Conservation (phyloP, 441 rosid species). For the Adansonia madagascariensis region DNA sequence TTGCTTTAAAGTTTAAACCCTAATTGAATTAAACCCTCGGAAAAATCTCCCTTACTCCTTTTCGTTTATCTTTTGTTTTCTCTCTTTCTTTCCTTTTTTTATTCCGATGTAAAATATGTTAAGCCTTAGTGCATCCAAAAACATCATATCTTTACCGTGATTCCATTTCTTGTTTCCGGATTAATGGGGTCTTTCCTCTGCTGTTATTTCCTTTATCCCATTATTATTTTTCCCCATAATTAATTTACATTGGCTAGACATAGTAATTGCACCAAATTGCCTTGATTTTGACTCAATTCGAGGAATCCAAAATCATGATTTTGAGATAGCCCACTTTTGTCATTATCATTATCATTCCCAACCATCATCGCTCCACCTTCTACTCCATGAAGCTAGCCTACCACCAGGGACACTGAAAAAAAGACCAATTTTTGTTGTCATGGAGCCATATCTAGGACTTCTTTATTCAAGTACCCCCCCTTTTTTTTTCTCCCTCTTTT, state of each 20-base stretch:
- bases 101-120: neutral
- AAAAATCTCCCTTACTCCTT: neutral
- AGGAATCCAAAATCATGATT: conserved; percentile 36
- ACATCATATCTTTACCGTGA: conserved; percentile 2
- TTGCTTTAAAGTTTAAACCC: neutral
- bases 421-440: conserved; percentile 30
- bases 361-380: conserved; percentile 41
- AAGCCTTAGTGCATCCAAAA: conserved; percentile 15
- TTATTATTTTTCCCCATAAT: neutral
- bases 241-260: neutral
- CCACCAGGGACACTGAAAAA: conserved; percentile 25
- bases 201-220: neutral
- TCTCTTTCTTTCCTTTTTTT: no score
- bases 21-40: conserved; percentile 4
- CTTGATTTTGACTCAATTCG: conserved; percentile 27
- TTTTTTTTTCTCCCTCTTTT: neutral
- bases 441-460: conserved; percentile 41
- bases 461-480: conserved; percentile 35
- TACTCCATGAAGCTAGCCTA: conserved; percentile 33
- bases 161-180: neutral
- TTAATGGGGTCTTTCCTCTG: neutral
- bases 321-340: conserved; percentile 40
- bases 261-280: conserved; percentile 21
- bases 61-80: neutral
- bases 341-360: conserved; percentile 29